These are phyloP conservation scores for Pythium dissotocum DNA, from an alignment of 352 stramenopile genomes.

Conservation along the genomic window DNA sequence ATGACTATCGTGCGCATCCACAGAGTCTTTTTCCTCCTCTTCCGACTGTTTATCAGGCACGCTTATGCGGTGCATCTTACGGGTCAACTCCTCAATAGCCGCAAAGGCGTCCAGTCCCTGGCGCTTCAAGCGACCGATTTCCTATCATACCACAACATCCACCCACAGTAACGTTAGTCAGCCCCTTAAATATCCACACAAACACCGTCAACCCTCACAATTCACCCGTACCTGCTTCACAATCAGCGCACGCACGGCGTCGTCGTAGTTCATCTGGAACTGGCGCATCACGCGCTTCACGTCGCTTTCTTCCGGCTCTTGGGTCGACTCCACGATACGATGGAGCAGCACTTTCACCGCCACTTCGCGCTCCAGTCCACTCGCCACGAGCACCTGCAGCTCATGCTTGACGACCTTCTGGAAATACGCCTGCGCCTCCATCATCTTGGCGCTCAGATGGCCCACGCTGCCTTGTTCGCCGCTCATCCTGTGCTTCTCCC, in stretches of 20 bases:
- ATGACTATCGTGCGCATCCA: constrained; percentile 4
- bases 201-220: not conserved
- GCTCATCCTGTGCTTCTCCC: constrained; percentile 1
- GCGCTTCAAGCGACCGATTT: constrained; percentile 74
- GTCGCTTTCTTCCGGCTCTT: constrained; percentile 56
- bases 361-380: constrained; percentile 59
- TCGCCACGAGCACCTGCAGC: constrained; percentile 60
- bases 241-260: constrained; percentile 80
- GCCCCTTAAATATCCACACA: not conserved
- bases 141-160: constrained; percentile 29
- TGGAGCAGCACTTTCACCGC: constrained; percentile 73
- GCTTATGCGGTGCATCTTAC: constrained; percentile 72
- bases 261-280: constrained; percentile 88
- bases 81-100: constrained; percentile 81
- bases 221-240: constrained; percentile 62
- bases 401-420: constrained; percentile 81
- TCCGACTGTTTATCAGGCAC: constrained; percentile 8
- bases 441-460: constrained; percentile 54
- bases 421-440: constrained; percentile 70
- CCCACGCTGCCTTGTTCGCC: constrained; percentile 4
- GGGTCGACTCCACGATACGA: constrained; percentile 71
- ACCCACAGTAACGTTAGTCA: not conserved
- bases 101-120: constrained; percentile 80
- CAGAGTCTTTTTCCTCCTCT: constrained; percentile 19
- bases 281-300: constrained; percentile 80